A percentile compares a stretch with the other conserved stretches of the same genome.
These are phyloP conservation scores for Beauveria medogensis DNA, from an alignment of 2,329 filamentous ascomycete genomes.

Conservation along the genomic window DNA sequence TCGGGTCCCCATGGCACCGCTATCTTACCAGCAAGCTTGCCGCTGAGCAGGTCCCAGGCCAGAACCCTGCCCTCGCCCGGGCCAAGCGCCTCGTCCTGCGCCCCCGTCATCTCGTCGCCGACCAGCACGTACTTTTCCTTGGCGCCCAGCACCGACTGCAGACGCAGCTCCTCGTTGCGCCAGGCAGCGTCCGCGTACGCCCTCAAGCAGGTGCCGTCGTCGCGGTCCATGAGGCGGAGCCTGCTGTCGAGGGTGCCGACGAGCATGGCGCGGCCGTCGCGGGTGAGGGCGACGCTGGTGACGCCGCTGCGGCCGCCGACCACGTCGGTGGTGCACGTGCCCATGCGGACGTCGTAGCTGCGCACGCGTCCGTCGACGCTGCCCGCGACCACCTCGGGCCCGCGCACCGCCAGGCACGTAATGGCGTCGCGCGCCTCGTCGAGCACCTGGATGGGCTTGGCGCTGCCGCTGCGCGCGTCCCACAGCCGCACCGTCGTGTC, in stretches of 20 bases:
- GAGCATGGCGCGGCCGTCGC: conserved; percentile 66
- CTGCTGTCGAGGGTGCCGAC: conserved; percentile 69
- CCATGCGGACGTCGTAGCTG: conserved; percentile 75
- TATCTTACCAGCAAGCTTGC: conserved; percentile 57
- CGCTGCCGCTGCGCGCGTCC: conserved; percentile 50
- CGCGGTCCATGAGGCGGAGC: conserved; percentile 73
- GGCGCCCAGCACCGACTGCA: conserved; percentile 66
- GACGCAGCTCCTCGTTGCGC: conserved; percentile 62
- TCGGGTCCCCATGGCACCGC: conserved; percentile 47
- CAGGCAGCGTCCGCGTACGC: conserved; percentile 53
- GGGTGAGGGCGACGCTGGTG: conserved; percentile 65
- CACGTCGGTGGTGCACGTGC: conserved; percentile 61
- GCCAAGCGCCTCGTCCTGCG: conserved; percentile 11
- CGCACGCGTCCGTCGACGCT: conserved; percentile 81
- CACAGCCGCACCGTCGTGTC: conserved; percentile 72
- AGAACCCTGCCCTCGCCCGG: conserved; percentile 53
- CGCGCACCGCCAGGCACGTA: conserved; percentile 38
- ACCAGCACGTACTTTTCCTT: conserved; percentile 71
- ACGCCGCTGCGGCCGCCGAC: conserved; percentile 57
- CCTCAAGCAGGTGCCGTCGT: conserved; percentile 63
- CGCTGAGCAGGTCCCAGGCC: conserved; percentile 79
- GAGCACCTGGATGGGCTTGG: conserved; percentile 64
- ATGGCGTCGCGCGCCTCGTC: conserved; percentile 66
- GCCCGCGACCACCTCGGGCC: conserved; percentile 57
- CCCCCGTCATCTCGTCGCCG: conserved; percentile 59